These are phyloP conservation scores for Blastomyces parvus DNA, from an alignment of 2,329 filamentous ascomycete genomes.

Conservation along the genomic window DNA sequence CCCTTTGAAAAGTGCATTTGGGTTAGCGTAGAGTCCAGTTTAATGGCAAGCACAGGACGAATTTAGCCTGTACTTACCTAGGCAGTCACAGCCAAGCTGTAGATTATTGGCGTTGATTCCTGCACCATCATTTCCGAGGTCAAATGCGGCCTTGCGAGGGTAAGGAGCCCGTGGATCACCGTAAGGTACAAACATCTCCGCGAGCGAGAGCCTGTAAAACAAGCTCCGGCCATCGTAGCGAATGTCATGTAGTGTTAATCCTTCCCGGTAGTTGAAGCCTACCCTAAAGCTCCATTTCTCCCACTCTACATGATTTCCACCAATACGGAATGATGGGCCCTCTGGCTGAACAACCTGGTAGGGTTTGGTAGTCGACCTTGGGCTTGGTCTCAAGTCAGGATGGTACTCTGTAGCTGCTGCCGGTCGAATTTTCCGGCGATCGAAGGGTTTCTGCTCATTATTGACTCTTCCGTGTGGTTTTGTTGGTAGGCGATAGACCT, in stretches of 20 bases:
- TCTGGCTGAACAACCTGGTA: slow-evolving; percentile 64
- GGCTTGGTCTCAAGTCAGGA: slow-evolving; percentile 13
- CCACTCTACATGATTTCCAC: slow-evolving; percentile 45
- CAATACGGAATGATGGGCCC: slow-evolving; percentile 53
- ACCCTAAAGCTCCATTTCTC: slow-evolving; percentile 63
- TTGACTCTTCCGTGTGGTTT: slow-evolving; percentile 34
- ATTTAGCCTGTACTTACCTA: background rate
- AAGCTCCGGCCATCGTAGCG: slow-evolving; percentile 56
- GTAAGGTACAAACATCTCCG: slow-evolving; percentile 63
- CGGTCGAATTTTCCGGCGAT: slow-evolving; percentile 35
- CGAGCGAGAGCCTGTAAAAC: slow-evolving; percentile 57
- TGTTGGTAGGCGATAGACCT: slow-evolving; percentile 42
- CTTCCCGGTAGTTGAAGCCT: slow-evolving; percentile 50
- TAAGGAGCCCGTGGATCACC: slow-evolving; percentile 56
- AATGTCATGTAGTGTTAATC: slow-evolving; percentile 60
- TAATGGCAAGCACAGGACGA: background rate
- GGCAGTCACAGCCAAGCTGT: slow-evolving; percentile 40
- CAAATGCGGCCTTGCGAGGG: slow-evolving; percentile 62
- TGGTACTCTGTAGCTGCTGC: slow-evolving; percentile 17
- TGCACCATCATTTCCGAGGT: slow-evolving; percentile 60
- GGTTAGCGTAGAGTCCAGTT: slow-evolving; percentile 5
- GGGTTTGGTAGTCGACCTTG: slow-evolving; percentile 45
- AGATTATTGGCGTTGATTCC: slow-evolving; percentile 61
- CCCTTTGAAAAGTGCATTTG: slow-evolving; percentile 44
- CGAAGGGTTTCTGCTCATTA: slow-evolving; percentile 28